Conservation (phyloP, 306 rosid species). For the Vigna trinervia region DNA sequence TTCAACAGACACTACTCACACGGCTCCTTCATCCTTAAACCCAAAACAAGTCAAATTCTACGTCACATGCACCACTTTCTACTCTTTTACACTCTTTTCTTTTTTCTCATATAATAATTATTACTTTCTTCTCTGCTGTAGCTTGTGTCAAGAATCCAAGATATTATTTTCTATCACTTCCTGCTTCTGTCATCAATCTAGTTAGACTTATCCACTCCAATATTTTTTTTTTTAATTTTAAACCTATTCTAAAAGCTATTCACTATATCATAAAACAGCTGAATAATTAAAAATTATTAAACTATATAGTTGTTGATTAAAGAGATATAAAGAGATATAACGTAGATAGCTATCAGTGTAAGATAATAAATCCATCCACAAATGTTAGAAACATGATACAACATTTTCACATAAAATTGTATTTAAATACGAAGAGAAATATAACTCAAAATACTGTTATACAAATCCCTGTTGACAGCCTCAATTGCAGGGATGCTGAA, state of each 20-base stretch:
- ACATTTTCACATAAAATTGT: constrained; percentile 27
- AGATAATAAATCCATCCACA: constrained; percentile 8
- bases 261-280: too few species aligned
- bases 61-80: constrained; percentile 29
- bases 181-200: background rate
- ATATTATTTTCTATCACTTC: background rate
- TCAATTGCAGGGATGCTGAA: constrained; percentile 23
- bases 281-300: too few species aligned
- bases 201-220: background rate
- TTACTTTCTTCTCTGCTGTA: background rate
- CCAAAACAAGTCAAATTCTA: constrained; percentile 2
- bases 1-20: background rate
- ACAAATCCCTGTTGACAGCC: constrained; percentile 30
- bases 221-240: too few species aligned
- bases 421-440: constrained; percentile 25
- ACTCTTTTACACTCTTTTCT: background rate
- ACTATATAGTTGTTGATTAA: too few species aligned
- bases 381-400: background rate
- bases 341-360: constrained; percentile 19
- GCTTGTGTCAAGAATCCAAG: background rate
- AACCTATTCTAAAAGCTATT: too few species aligned
- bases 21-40: background rate
- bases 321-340: background rate
- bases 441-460: constrained; percentile 12
- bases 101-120: background rate